Evolutionary conservation across 805 yeast species (phyloP).

Genomic region (Lipomyces anomalus): DNA sequence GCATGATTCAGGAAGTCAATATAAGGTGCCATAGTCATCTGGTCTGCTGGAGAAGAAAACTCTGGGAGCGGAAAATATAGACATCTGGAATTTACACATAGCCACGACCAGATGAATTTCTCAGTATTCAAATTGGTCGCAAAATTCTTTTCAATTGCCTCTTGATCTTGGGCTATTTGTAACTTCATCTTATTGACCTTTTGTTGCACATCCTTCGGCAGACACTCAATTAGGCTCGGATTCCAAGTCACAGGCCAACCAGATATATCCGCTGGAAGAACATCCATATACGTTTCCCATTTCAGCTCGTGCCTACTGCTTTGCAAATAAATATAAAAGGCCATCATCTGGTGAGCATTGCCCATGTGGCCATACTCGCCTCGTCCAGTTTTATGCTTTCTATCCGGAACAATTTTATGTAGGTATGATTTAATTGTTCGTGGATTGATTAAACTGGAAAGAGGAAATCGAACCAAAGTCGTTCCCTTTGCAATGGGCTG

Average conservation of each 20-base stretch:
- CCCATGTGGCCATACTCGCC: neutral
- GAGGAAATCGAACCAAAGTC: constrained; percentile 52
- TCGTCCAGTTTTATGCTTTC: neutral
- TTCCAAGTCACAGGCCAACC: too few relatives aligned
- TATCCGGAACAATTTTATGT: constrained; percentile 1
- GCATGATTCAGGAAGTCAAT: constrained; percentile 82
- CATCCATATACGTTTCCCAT: constrained; percentile 65
- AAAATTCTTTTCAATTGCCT: constrained; percentile 28
- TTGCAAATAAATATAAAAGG: constrained; percentile 19
- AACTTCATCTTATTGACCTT: constrained; percentile 12
- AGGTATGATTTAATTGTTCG: constrained; percentile 13
- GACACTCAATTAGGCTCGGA: too few relatives aligned
- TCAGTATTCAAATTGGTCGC: constrained; percentile 5
- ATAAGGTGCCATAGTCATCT: constrained; percentile 85
- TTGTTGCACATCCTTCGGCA: constrained; percentile 4
- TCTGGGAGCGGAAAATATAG: constrained; percentile 66
- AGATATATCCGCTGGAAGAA: constrained; percentile 44
- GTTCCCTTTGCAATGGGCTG: constrained; percentile 39
- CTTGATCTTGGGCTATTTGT: constrained; percentile 43
- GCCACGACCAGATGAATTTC: constrained; percentile 65
- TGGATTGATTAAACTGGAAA: constrained; percentile 49
- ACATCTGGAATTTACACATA: constrained; percentile 87
- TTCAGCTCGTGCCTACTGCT: constrained; percentile 27
- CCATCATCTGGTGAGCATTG: constrained; percentile 27
- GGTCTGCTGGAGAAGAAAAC: constrained; percentile 48